phyloP scores from a whole-genome alignment of 805 yeast species.

The Metschnikowia hibisci region DNA sequence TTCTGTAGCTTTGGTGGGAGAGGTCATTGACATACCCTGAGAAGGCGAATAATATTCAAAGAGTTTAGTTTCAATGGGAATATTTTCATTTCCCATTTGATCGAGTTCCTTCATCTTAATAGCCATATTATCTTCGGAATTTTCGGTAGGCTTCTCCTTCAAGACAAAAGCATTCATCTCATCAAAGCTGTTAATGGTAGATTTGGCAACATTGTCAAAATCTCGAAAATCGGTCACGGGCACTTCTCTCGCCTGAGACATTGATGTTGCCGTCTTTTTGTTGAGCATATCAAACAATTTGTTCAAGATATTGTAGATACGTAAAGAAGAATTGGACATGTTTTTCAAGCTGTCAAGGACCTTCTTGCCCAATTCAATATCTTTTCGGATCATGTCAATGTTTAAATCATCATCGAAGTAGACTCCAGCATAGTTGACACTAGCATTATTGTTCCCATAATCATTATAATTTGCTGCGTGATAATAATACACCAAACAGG shows the following conservation, averaged over 20 bases:
- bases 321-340: slow-evolving; percentile 69
- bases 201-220: slow-evolving; percentile 19
- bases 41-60: background rate
- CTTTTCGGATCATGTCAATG: slow-evolving; percentile 55
- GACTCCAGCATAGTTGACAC: slow-evolving; percentile 42
- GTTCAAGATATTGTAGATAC: slow-evolving; percentile 77
- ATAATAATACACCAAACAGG: slow-evolving; percentile 77
- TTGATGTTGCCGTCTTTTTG: slow-evolving; percentile 55
- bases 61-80: background rate
- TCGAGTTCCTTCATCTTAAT: background rate
- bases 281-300: slow-evolving; percentile 77
- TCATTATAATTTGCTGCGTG: slow-evolving; percentile 46
- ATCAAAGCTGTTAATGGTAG: slow-evolving; percentile 28
- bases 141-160: background rate
- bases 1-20: background rate
- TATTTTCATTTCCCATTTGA: background rate
- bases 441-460: slow-evolving; percentile 20
- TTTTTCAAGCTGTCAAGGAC: slow-evolving; percentile 69
- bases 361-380: slow-evolving; percentile 78
- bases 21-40: background rate
- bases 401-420: slow-evolving; percentile 44
- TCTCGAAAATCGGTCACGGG: slow-evolving; percentile 10
- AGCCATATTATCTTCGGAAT: background rate
- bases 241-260: slow-evolving; percentile 20
- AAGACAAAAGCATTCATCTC: slow-evolving; percentile 23